Evolutionary conservation across 345 rosid species (phyloP), one percentile per base, ranked within the genome.

Genomic region (Arabidopsis suecica): DNA sequence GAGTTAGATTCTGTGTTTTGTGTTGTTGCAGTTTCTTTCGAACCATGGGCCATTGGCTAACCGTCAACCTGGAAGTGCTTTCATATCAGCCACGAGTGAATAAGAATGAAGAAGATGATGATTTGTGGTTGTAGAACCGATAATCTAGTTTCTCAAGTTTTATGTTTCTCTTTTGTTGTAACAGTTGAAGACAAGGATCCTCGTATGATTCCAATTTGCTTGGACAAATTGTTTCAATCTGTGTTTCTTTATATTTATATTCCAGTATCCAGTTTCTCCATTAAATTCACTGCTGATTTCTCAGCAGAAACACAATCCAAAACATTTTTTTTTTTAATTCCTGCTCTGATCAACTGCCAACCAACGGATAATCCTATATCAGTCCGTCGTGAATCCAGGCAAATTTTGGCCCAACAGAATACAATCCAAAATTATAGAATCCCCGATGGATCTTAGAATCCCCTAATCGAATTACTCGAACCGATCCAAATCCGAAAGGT

Each of bases 21-120:
- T 8, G 38, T 10, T 76, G 23, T 23, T 65, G 79, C 69, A 82
- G 85, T 81, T 65, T 42, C 80, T 83, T 7, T 79, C 83, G 0
- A 77, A 82, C 72, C 83, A 82, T 36, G 83, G 83, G 0, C 80
- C 74, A 0, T 74, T 82, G 81, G 64, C 85, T 18, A 49, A 37
- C 0, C 83, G 85, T 60, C 79, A 65, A 37, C 85, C 85, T 44
- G 85, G 85, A 68, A 82, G 85, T 65, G 85, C 83, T 9, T 83
- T 80, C 59, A 63, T 83, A 5, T 16, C 69, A 9, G 82, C 75
- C 6, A 37, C 76, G n/a, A n/a, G 56, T 48, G 74, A 68, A 33
- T 61, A 54, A 61, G 80, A 7, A 61, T 1, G 64, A 44, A 45
- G 75, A 69, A 54, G 73, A 66, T 57, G 65, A 48, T 57, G 65